phyloP scores from a whole-genome alignment of 1,139 yeast genomes.

The Sugiyamaella japonica region DNA sequence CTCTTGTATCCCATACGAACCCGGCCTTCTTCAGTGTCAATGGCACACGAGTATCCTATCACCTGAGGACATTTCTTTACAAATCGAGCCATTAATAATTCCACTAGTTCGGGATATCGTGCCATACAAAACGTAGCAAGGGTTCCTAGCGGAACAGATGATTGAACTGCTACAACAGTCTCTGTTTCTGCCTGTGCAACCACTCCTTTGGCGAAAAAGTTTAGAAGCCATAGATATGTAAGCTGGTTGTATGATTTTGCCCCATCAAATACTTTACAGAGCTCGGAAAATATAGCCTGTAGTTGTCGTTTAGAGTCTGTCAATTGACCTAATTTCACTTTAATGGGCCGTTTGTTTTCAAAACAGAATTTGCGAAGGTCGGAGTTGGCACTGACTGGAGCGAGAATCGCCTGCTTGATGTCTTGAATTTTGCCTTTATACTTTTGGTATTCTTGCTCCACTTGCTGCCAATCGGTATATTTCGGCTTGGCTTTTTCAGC shows the following conservation, averaged over 20 bases:
- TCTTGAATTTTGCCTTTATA: conserved; percentile 57
- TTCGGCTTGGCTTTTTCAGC: conserved; percentile 22
- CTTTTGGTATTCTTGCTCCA: conserved; percentile 21
- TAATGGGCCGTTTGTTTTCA: conserved; percentile 65
- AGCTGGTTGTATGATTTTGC: conserved; percentile 48
- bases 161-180: conserved; percentile 73
- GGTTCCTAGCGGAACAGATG: conserved; percentile 78
- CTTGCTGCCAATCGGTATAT: conserved; percentile 20
- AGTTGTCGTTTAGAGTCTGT: conserved; percentile 70
- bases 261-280: conserved; percentile 46
- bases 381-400: conserved; percentile 32
- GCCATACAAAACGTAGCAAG: conserved; percentile 58
- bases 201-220: conserved; percentile 78
- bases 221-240: conserved; percentile 70
- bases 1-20: conserved; percentile 85
- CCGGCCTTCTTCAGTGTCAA: conserved; percentile 83
- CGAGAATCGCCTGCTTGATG: conserved; percentile 55
- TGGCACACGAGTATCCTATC: conserved; percentile 72
- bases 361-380: conserved; percentile 45
- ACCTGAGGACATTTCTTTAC: conserved; percentile 89
- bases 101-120: conserved; percentile 63
- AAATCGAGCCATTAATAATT: conserved; percentile 72
- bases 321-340: conserved; percentile 88
- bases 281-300: conserved; percentile 49
- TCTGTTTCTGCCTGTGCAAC: conserved; percentile 94